Evolutionary conservation across 768 basidiomycete genomes (phyloP).

Genomic region (Boletus tylopilopsis): DNA sequence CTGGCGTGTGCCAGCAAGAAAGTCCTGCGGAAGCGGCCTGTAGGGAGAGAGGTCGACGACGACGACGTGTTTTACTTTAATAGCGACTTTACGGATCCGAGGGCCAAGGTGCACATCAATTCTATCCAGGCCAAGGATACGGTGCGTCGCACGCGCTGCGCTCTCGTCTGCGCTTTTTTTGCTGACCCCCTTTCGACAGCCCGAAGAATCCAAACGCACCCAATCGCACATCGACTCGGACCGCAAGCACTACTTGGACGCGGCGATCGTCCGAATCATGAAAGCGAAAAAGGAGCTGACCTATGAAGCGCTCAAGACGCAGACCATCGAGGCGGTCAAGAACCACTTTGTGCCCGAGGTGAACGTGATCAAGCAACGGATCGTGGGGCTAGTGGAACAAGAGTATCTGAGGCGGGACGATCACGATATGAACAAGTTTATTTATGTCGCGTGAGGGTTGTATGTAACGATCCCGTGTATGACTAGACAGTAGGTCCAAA

Average conservation of each 20-base stretch:
- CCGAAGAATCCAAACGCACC: slow-evolving; percentile 81
- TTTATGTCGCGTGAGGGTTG: slow-evolving; percentile 66
- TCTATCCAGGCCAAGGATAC: slow-evolving; percentile 94
- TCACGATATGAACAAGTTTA: slow-evolving; percentile 64
- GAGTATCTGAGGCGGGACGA: slow-evolving; percentile 83
- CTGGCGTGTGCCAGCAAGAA: slow-evolving; percentile 89
- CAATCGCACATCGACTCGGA: slow-evolving; percentile 85
- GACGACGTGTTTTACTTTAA: slow-evolving; percentile 82
- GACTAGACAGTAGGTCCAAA: too few species aligned
- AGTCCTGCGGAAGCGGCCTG: slow-evolving; percentile 77
- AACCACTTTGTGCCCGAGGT: slow-evolving; percentile 86
- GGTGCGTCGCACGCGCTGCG: slow-evolving; percentile 45
- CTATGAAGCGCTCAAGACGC: slow-evolving; percentile 75
- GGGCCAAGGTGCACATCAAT: slow-evolving; percentile 84
- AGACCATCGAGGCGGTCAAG: slow-evolving; percentile 84
- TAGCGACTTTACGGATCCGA: slow-evolving; percentile 72
- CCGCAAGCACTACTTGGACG: slow-evolving; percentile 81
- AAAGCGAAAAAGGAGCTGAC: slow-evolving; percentile 84
- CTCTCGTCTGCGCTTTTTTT: neutral
- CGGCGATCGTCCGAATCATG: slow-evolving; percentile 96
- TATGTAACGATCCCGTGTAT: too few species aligned
- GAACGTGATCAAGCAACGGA: slow-evolving; percentile 77
- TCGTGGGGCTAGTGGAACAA: slow-evolving; percentile 77
- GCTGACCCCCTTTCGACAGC: slow-evolving; percentile 36
- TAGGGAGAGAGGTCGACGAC: slow-evolving; percentile 72